Base-by-base conservation (phyloP, 2,329 filamentous ascomycete species). In the Lasiodiplodia gonubiensis region DNA sequence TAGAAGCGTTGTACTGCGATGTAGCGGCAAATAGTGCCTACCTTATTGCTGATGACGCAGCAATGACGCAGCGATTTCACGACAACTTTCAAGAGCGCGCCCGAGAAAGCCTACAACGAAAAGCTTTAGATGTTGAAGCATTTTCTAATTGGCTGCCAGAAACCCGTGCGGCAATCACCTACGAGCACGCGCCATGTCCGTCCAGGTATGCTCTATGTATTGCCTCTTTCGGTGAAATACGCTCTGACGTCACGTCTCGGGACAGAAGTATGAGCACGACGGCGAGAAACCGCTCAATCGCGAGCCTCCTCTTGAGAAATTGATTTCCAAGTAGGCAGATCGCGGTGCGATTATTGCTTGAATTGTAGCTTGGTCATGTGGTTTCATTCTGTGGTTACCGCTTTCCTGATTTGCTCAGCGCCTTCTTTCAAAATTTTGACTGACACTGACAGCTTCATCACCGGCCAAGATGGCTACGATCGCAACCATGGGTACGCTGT, bases 401-500 rank as follows among this genome's bases (percentile, higher is more conserved):
- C 30, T 18, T 42, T 42, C 18, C 18, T 16, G 39, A n/a, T 18
- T 18, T 42, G 39, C 7, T 16, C 6, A 8, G 39, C 18, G 16
- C 39, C 3, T 42, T 42, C 18, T 42, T 42, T 8, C 1, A 42
- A 42, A 2, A 2, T 14, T 25, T 33, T 33, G 1, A 5, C 63
- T 54, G 16, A 68, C 12, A 8, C 2, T 25, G 18, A 12, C 37
- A 81, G 80, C 59, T 88, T 87, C 74, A 80, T 88, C 54, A 84
- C 84, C 23, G 48, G 70, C 64, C 72, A 76, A 42, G 79, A 79
- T 35, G 82, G 81, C 35, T 89, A 88, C 72, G 85, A 89, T 72
- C 82, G 87, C 35, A 88, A 88, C 68, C 86, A 88, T 73, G 84
- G 83, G 71, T 68, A 68, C n/a, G 25, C 33, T 23, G 46, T 35